Evolutionary conservation across 2,329 filamentous ascomycete species (phyloP).

Genomic region (Cryoendolithus antarcticus): DNA sequence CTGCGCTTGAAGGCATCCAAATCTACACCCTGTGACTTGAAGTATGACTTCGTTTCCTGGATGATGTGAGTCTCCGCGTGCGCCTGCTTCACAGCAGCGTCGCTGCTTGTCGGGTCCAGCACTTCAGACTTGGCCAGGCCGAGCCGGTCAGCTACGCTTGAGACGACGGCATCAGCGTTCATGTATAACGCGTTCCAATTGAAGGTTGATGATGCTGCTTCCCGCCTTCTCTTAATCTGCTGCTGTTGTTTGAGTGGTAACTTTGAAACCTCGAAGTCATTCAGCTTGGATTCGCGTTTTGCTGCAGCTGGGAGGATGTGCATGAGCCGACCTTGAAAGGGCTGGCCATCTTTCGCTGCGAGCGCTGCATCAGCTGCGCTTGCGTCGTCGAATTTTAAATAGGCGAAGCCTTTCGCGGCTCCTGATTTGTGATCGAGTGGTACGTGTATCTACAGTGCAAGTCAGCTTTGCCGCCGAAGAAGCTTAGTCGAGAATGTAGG

Average conservation of each 20-base stretch:
- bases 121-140: constrained; percentile 85
- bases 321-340: constrained; percentile 83
- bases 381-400: constrained; percentile 64
- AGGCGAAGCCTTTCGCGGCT: constrained; percentile 78
- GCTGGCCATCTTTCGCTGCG: constrained; percentile 64
- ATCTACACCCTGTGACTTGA: constrained; percentile 76
- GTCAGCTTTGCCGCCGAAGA: constrained; percentile 3
- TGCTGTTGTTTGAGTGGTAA: constrained; percentile 90
- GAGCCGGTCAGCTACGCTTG: constrained; percentile 73
- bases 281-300: constrained; percentile 69
- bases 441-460: constrained; percentile 60
- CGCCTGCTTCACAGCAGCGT: constrained; percentile 91
- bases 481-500: neutral
- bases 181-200: constrained; percentile 99
- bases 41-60: constrained; percentile 90
- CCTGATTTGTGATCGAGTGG: constrained; percentile 59
- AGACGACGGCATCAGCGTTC: constrained; percentile 85
- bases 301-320: constrained; percentile 77
- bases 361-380: constrained; percentile 68
- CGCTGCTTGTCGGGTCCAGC: constrained; percentile 86
- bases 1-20: constrained; percentile 80
- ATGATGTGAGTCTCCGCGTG: constrained; percentile 94
- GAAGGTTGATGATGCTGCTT: constrained; percentile 67
- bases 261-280: constrained; percentile 83
- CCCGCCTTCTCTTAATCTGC: constrained; percentile 71